Evolutionary conservation across 176 grass and related monocot species (phyloP), one percentile per base, ranked within the genome.

Genomic region (Echinochloa phyllopogon): DNA sequence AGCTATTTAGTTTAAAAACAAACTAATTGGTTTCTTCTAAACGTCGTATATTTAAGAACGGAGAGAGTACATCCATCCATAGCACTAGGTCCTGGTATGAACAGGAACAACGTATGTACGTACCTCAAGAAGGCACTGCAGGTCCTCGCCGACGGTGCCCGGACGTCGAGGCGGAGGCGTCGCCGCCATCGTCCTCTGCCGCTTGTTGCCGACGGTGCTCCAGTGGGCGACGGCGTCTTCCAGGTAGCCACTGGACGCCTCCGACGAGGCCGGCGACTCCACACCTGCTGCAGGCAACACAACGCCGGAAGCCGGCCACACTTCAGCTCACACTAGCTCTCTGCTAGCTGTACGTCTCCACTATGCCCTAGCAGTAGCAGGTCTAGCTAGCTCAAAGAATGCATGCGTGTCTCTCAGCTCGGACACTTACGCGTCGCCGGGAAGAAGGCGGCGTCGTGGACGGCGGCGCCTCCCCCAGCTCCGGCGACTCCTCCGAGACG

Each of bases 41-140:
- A n/a, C n/a, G n/a, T n/a, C n/a, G n/a, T n/a, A n/a, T n/a, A n/a
- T n/a, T n/a, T n/a, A n/a, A n/a, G n/a, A n/a, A n/a, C n/a, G n/a
- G n/a, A n/a, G n/a, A n/a, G n/a, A 53, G 29, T 33, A 33, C 29
- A 33, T 33, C 29, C 12, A 17, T n/a, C 11, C 29, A 66, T 21
- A 23, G 4, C 68, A 16, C 7, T 55, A 11, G 72, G 24, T 17
- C 18, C 17, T 41, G 62, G 4, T 10, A 68, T 18, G 38, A 29
- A 14, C 12, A 33, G 4, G 6, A 6, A 33, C 9, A n/a, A 6
- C 36, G 15, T 15, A 17, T 43, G 51, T 15, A 17, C 69, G 51
- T 88, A 94, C 94, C 82, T 90, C 86, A 80, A 97, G 67, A 82
- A 94, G 92, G 74, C 57, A 48, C 15, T 87, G 73, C 13, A 97